Base-by-base conservation (phyloP, 2,329 filamentous ascomycete species). In the Talaromyces piceae region DNA sequence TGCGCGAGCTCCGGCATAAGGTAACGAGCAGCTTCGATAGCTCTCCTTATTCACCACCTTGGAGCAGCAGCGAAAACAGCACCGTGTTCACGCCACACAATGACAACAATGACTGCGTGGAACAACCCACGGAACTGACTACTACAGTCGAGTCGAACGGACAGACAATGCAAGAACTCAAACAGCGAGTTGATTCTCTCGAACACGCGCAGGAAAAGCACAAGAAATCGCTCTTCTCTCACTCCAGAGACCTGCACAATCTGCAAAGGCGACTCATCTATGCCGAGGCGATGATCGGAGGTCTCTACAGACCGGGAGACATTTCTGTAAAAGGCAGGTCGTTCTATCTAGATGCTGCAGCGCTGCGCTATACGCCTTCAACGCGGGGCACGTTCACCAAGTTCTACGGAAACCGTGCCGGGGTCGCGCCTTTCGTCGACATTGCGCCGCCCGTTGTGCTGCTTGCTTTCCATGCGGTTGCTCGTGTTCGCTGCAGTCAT, bases 401-500 rank as follows among this genome's bases (percentile, higher is more conserved):
- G 41, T 53, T 53, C n/a, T 53, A 53, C 31, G 51, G 51, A 27
- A 45, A 37, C 11, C 47, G 51, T 4, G 18, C 45, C 26, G 30
- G 37, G 8, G 51, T 41, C 8, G 45, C 49, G 2, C 30, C 30
- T 5, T 53, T 49, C 20, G 47, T 37, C 18, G 51, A 53, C 20
- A 41, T 53, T 13, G 46, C 46, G 9, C 51, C 51, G 2, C 43
- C 47, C 8, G 51, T 27, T 5, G 33, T 53, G 3, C 23, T 49
- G 6, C 25, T 47, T 5, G 41, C 46, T 4, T 53, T 53, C 26
- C 18, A 49, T 18, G 41, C 49, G 9, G 41, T 53, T 18, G n/a
- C 47, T 11, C 51, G 51, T n/a, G 41, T 53, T 1, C 51, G 51
- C 5, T 53, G 41, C 30, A 31, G 30, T 2, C n/a, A 31, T 22